Evolutionary conservation across 2,329 filamentous ascomycete genomes (phyloP), one percentile per base, ranked within the genome.

Genomic region (Cladorrhinum sp.): DNA sequence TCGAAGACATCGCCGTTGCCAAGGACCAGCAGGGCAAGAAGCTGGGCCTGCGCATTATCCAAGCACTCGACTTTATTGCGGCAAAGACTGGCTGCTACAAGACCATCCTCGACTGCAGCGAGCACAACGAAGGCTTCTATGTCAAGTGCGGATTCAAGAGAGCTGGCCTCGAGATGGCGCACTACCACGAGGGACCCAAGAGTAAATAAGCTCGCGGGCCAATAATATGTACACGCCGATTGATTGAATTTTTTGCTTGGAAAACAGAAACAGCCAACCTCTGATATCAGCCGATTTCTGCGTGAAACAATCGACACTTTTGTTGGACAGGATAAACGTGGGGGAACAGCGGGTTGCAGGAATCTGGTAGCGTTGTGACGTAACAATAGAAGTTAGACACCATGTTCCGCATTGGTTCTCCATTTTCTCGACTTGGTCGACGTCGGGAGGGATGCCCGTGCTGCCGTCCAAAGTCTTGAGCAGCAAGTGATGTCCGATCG

Each of bases 1-100:
- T 98, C 76, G 95, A 98, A 76, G 95, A 99, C 74, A 97, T 99
- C 73, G 93, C 93, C 18, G 93, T 99, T 38, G 87, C 91, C 66
- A 92, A 93, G 77, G 91, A 96, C 70, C 92, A 98, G 78, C 95
- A 98, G 77, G 95, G 95, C 68, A 97, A 98, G 85, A 97, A 96
- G 79, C 82, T 98, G 49, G 95, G 95, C 3, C 79, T 97, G 71
- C 85, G 92, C 67, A 89, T 98, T 67, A 98, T 98, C 70, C 91
- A 98, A 78, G 92, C 93, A 7, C 83, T 99, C 72, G 93, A 98
- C 76, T 89, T 83, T 73, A 87, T 98, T 62, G 92, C 93, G 58
- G 86, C 91, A 73, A 85, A 92, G 73, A 88, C 95, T 60, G 95
- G 93, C 58, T 98, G 93, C 78, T 98, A 98, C 78, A 98, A 95